Evolutionary conservation across 2,329 filamentous ascomycete genomes (phyloP).

Genomic region (Aspergillus quadrilineatus): DNA sequence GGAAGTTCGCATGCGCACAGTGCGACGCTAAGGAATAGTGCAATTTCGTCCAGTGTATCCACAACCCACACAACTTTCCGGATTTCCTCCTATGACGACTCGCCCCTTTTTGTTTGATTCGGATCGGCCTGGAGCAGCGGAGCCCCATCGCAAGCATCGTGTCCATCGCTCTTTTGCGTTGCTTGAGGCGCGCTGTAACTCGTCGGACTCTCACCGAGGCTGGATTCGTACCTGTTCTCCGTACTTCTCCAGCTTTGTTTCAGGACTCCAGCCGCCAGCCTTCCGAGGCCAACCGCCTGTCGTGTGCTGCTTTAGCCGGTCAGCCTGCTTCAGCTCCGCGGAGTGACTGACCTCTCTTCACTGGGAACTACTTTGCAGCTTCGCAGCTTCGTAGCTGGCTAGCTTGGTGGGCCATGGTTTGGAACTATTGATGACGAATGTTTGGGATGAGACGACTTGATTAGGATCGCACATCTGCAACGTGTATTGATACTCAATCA

Average conservation of each 20-base stretch:
- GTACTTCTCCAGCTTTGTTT: constrained; percentile 2
- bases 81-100: constrained; percentile 1
- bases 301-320: background rate
- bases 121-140: constrained; percentile 7
- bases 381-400: background rate
- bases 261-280: background rate
- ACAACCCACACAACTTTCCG: background rate
- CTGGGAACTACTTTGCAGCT: background rate
- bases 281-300: background rate
- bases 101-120: constrained; percentile 11
- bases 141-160: background rate
- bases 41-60: background rate
- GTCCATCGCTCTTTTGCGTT: background rate
- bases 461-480: background rate
- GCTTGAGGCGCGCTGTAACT: background rate
- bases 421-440: constrained; percentile 8
- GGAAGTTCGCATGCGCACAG: constrained; percentile 6
- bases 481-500: background rate
- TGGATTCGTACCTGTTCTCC: background rate
- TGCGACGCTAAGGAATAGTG: background rate
- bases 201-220: constrained; percentile 7
- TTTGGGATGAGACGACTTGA: background rate
- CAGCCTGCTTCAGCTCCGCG: background rate
- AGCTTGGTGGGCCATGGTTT: constrained; percentile 1
- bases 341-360: background rate